Evolutionary conservation across 139 green algal species (phyloP), one percentile per base, ranked within the genome.

Genomic region (Mesostigma viride): DNA sequence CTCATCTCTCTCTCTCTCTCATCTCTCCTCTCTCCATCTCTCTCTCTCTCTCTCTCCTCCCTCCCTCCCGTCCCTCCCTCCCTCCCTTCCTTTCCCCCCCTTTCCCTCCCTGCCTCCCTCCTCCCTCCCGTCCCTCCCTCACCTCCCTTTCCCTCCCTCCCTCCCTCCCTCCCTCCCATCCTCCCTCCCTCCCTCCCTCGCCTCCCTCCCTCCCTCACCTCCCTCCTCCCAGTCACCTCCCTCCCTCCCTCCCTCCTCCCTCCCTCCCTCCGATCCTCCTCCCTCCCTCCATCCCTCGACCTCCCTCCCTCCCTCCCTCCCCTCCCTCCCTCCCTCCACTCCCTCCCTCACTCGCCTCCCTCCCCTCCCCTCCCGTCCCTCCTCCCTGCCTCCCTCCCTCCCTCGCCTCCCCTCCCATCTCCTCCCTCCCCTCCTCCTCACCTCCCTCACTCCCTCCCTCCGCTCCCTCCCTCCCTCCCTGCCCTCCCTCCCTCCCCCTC

Each of bases 191-290:
- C n/a, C n/a, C n/a, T n/a, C n/a, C n/a, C n/a, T n/a, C n/a, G n/a
- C n/a, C n/a, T n/a, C n/a, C n/a, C n/a, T n/a, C n/a, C n/a, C n/a
- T n/a, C n/a, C n/a, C n/a, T n/a, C n/a, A n/a, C n/a, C n/a, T n/a
- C n/a, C n/a, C n/a, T n/a, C n/a, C n/a, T n/a, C n/a, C n/a, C n/a
- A n/a, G n/a, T n/a, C n/a, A n/a, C n/a, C n/a, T n/a, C n/a, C n/a
- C n/a, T n/a, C n/a, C n/a, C n/a, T n/a, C n/a, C n/a, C n/a, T n/a
- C n/a, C n/a, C n/a, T n/a, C n/a, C n/a, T n/a, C n/a, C n/a, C n/a
- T n/a, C n/a, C n/a, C n/a, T n/a, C n/a, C n/a, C n/a, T 51, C 33
- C 56, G 20, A 47, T 62, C 62, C 33, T 46, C 62, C 28, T 61
- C 62, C 5, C 34, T 6, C 1, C 46, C 30, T 3, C 28, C 30